Conservation (phyloP, 306 rosid genomes). For the Hippophae tibetana region DNA sequence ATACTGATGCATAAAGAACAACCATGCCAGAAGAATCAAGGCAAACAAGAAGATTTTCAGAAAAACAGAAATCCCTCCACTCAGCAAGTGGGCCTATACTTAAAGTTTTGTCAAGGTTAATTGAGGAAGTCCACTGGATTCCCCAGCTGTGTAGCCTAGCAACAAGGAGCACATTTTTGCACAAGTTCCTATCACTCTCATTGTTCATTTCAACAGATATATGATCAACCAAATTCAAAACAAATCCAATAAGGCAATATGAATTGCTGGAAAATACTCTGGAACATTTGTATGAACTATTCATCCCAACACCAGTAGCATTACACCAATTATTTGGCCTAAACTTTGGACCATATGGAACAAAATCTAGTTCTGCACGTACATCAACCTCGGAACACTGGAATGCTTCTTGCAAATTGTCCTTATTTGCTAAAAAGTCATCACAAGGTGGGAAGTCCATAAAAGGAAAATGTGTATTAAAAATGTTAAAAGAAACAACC, state of each 20-base stretch:
- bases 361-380: constrained; percentile 22
- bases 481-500: constrained; percentile 74
- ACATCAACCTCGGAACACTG: constrained; percentile 23
- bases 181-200: constrained; percentile 29
- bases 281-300: constrained; percentile 49
- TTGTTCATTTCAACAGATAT: constrained; percentile 25
- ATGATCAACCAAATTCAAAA: constrained; percentile 37
- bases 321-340: constrained; percentile 39
- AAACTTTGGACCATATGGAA: constrained; percentile 22
- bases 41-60: constrained; percentile 66
- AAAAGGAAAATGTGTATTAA: constrained; percentile 38
- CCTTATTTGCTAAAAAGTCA: constrained; percentile 26
- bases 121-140: constrained; percentile 66
- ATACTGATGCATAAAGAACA: constrained; percentile 50
- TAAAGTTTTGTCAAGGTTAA: constrained; percentile 60
- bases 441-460: constrained; percentile 28
- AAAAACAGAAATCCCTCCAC: constrained; percentile 76
- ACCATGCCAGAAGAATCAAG: constrained; percentile 64
- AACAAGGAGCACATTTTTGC: constrained; percentile 53
- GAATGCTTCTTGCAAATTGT: constrained; percentile 29
- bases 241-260: constrained; percentile 52
- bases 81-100: constrained; percentile 29
- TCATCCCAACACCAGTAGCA: constrained; percentile 47
- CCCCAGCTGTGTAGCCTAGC: constrained; percentile 51
- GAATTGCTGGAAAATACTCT: constrained; percentile 76